Conservation (phyloP, 2,329 filamentous ascomycete genomes). For the Arthrobotrys iridis region DNA sequence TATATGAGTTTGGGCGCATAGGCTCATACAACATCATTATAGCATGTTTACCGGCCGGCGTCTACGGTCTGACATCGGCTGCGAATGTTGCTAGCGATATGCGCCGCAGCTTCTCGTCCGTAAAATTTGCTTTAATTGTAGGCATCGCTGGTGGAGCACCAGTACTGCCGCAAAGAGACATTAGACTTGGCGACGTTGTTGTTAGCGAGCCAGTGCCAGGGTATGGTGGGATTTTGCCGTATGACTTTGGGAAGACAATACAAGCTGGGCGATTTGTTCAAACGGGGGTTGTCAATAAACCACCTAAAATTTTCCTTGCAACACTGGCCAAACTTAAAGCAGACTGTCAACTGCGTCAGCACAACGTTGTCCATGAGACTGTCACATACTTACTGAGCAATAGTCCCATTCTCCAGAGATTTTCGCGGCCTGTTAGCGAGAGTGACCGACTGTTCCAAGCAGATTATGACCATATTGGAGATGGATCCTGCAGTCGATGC, state of each 20-base stretch:
- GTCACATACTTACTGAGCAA: neutral
- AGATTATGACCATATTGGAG: slow-evolving; percentile 20
- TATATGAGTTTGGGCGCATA: slow-evolving; percentile 47
- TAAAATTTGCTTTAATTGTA: slow-evolving; percentile 51
- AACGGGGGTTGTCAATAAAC: slow-evolving; percentile 11
- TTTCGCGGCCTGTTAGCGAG: neutral
- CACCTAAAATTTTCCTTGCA: neutral
- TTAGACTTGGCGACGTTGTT: slow-evolving; percentile 52
- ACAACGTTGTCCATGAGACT: neutral
- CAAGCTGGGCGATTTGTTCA: slow-evolving; percentile 1
- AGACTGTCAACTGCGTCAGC: neutral
- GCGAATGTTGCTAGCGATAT: slow-evolving; percentile 52
- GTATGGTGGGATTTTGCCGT: slow-evolving; percentile 4
- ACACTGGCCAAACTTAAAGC: slow-evolving; percentile 15
- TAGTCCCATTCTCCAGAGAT: neutral
- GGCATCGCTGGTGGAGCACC: slow-evolving; percentile 56
- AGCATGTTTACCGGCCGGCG: slow-evolving; percentile 50
- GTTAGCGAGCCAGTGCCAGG: slow-evolving; percentile 2
- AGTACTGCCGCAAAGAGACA: neutral
- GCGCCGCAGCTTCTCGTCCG: slow-evolving; percentile 31
- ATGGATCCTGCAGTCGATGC: slow-evolving; percentile 21
- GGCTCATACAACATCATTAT: slow-evolving; percentile 53
- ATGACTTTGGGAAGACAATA: slow-evolving; percentile 20
- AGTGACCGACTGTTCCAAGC: slow-evolving; percentile 24
- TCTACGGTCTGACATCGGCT: slow-evolving; percentile 40